Base-by-base conservation (phyloP, 345 rosid species). In the Brassica juncea region DNA sequence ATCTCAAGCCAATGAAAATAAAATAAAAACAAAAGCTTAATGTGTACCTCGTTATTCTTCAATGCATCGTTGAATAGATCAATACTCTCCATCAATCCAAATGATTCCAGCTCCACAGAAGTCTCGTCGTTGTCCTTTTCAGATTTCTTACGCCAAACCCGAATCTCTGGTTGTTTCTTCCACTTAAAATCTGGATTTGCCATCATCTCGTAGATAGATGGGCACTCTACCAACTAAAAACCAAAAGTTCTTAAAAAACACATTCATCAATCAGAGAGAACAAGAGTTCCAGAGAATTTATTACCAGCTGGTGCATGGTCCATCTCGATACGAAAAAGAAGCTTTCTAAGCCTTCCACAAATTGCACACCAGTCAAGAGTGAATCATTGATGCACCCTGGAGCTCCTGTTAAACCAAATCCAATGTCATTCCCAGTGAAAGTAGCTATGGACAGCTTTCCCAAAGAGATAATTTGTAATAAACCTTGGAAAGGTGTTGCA, bases 291-390 rank as follows among this genome's bases (percentile, higher is more conserved):
- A 77, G 82, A 71, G 54, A 9, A 11, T 87, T 19, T 19, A 59
- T 88, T 89, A 93, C 98, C 93, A 93, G 80, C 81, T 93, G 98
- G 82, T 93, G 98, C 93, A 91, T 89, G 1, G 95, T 91, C 98
- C 98, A 93, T 68, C 97, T 78, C 52, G 93, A 88, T 37, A 93
- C 97, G 79, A 93, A 91, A 78, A 93, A 93, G 86, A 83, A 90
- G 81, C 91, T 88, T 76, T 90, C 95, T 4, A 93, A 81, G 71
- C 97, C 98, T 86, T 93, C 94, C 75, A 93, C 89, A 82, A 93
- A 93, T 83, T 93, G 98, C 82, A 93, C 77, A 57, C 98, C 98
- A 2, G 98, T 93, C 83, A 93, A 86, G 71, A 93, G 88, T 71
- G 97, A 84, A 84, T 93, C 98, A 71, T 82, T 93, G 85, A 93